A percentile compares a stretch with the other conserved stretches of the same genome.
phyloP scores from a whole-genome alignment of 768 basidiomycete species.

The Suillus plorans region DNA sequence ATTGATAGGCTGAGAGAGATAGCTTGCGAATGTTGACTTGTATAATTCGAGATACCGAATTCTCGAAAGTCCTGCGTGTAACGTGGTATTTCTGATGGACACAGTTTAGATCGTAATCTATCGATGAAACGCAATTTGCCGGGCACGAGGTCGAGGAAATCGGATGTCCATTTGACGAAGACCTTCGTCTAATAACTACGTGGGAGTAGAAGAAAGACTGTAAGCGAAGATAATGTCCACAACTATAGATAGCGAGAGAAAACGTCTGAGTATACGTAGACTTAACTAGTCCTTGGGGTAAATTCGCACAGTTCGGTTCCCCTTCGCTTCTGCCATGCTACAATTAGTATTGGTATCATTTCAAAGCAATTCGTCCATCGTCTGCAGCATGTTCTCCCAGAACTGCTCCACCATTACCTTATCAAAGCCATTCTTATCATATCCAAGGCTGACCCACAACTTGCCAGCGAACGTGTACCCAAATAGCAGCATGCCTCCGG shows the following conservation, averaged over 20 bases:
- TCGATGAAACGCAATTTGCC: no score
- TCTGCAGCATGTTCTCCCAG: constrained; percentile 59
- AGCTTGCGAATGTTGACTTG: no score
- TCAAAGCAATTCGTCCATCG: constrained; percentile 59
- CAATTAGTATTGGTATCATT: constrained; percentile 4
- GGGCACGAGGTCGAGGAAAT: no score
- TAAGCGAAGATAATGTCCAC: not conserved
- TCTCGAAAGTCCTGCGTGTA: no score
- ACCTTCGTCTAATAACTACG: not conserved
- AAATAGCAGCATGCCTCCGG: constrained; percentile 79
- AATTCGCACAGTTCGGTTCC: not conserved
- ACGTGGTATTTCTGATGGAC: no score
- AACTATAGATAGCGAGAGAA: not conserved
- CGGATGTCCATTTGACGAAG: no score
- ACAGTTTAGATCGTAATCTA: no score
- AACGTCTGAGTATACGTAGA: not conserved
- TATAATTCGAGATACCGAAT: no score
- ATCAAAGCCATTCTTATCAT: constrained; percentile 77
- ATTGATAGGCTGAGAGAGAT: no score
- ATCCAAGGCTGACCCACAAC: constrained; percentile 78
- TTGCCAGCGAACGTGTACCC: constrained; percentile 74
- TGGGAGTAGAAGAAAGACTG: not conserved
- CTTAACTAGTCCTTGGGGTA: not conserved
- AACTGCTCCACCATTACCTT: constrained; percentile 58
- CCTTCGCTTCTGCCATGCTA: not conserved